These are phyloP conservation scores for Acanthamoeba polyphaga DNA, from an alignment of 208 protist genomes.

Conservation along the genomic window DNA sequence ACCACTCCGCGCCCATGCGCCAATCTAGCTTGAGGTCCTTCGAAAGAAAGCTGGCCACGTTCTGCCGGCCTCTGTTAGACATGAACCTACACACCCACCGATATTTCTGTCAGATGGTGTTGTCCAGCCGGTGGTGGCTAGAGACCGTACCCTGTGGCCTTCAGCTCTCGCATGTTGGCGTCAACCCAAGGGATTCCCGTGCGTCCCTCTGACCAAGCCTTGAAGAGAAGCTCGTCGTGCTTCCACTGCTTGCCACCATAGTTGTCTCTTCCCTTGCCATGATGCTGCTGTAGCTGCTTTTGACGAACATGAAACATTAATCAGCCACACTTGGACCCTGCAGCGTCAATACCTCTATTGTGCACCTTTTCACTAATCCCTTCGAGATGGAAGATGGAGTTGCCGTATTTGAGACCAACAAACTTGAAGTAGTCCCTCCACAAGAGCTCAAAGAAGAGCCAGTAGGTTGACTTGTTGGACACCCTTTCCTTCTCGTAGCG, in stretches of 20 bases:
- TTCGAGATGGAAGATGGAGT: slow-evolving; percentile 73
- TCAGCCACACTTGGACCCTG: background rate
- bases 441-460: slow-evolving; percentile 84
- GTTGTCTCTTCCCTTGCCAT: background rate
- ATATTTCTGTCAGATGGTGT: background rate
- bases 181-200: slow-evolving; percentile 95
- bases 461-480: slow-evolving; percentile 85
- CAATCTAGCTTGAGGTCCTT: slow-evolving; percentile 94
- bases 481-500: slow-evolving; percentile 79
- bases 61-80: slow-evolving; percentile 82
- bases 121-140: too few relatives aligned
- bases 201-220: slow-evolving; percentile 89
- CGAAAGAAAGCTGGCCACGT: slow-evolving; percentile 84
- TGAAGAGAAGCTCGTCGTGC: slow-evolving; percentile 33
- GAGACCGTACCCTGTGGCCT: slow-evolving; percentile 91
- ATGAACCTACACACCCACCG: slow-evolving; percentile 65
- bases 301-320: background rate
- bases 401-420: slow-evolving; percentile 77
- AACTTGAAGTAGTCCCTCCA: slow-evolving; percentile 85
- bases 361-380: background rate
- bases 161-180: slow-evolving; percentile 94
- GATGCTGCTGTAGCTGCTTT: background rate
- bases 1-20: slow-evolving; percentile 93
- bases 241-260: slow-evolving; percentile 11
- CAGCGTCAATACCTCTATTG: background rate